Evolutionary conservation across 768 basidiomycete species (phyloP), one percentile per base, ranked within the genome.

Genomic region (Cyclocybe aegerita): DNA sequence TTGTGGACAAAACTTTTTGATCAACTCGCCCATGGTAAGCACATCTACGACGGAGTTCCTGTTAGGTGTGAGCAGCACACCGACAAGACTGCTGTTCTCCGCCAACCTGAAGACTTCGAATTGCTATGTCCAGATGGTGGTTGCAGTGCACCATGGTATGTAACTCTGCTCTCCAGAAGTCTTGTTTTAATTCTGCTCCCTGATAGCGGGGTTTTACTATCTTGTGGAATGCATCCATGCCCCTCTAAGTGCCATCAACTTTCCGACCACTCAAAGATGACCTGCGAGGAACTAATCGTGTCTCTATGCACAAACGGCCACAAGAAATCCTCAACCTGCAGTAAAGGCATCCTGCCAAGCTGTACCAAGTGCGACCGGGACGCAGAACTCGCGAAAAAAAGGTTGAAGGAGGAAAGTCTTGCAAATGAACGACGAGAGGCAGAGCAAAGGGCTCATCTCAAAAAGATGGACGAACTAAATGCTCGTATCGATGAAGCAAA

Each of bases 221-320:
- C 58, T 7, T 87, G 85, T 55, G 71, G 73, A 0, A 10, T 75
- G 8, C 86, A 88, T 58, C 43, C 34, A 1, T 88, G 86, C 56
- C 70, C 78, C 1, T 81, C 75, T 0, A 85, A 75, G 60, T 88
- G 86, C 48, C 86, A 88, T 62, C 78, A 77, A 47, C 49, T 80
- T 9, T 60, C 54, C 41, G 78, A 79, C 53, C 77, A 86, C 62
- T 76, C 81, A 12, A 75, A 81, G 61, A 75, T 80, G 68, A 51
- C 46, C 1, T 88, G 86, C 64, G 53, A 64, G 17, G 59, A 66
- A 7, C 49, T 70, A 16, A 57, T 81, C 37, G 48, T 54, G 0
- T 54, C 43, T 1, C 68, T 64, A 31, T 88, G 86, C 58, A 49
- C 68, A 0, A 67, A 70, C 1, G 70, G 70, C 0, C 86, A 88